A percentile compares a stretch with the other conserved stretches of the same genome.
These are phyloP conservation scores for Leptographium galeiforme DNA, from an alignment of 2,329 filamentous ascomycete species.

Conservation along the genomic window DNA sequence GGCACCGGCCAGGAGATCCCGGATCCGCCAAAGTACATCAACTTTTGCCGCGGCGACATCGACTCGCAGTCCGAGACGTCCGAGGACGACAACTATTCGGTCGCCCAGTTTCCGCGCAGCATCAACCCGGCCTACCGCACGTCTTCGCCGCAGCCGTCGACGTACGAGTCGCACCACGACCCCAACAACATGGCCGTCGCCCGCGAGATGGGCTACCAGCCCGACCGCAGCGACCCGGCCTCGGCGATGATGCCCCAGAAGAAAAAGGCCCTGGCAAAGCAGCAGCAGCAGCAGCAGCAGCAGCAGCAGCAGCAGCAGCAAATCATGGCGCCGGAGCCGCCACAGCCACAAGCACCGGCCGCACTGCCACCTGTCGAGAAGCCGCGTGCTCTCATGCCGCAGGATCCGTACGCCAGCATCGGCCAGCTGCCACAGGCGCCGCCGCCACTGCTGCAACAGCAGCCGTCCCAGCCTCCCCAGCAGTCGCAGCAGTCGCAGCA, in stretches of 20 bases:
- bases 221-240: constrained; percentile 24
- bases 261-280: constrained; percentile 1
- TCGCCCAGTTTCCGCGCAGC: constrained; percentile 87
- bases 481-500: constrained; percentile 13
- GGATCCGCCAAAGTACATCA: constrained; percentile 94
- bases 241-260: constrained; percentile 38
- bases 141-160: constrained; percentile 92
- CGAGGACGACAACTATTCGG: constrained; percentile 81
- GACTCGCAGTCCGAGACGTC: constrained; percentile 73
- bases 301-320: background rate
- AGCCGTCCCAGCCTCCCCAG: constrained; percentile 14
- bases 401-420: background rate
- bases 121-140: constrained; percentile 93
- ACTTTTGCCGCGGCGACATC: constrained; percentile 84
- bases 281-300: constrained; percentile 8
- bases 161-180: constrained; percentile 84
- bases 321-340: background rate
- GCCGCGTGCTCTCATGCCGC: background rate
- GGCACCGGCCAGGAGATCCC: constrained; percentile 97
- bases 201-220: constrained; percentile 50
- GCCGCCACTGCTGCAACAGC: background rate
- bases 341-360: background rate
- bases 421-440: background rate
- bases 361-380: background rate
- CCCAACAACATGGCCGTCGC: constrained; percentile 57